Evolutionary conservation across 2,329 filamentous ascomycete species (phyloP).

Genomic region (Leptoxyphium fumago): DNA sequence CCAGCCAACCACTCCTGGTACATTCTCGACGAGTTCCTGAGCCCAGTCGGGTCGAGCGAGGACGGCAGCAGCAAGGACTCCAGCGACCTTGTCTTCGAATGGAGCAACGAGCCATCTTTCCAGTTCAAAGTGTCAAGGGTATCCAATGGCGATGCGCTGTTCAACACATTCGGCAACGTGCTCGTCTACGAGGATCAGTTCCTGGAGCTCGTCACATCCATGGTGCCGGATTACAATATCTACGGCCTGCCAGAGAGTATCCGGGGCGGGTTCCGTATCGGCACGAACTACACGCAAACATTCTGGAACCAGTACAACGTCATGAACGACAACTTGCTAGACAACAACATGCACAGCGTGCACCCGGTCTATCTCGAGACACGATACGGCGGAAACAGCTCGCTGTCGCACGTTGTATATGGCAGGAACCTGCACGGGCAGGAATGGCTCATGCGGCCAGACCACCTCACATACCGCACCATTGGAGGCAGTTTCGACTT

Average conservation of each 20-base stretch:
- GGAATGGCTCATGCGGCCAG: slow-evolving; percentile 16
- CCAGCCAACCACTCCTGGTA: slow-evolving; percentile 13
- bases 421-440: slow-evolving; percentile 20
- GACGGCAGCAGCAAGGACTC: slow-evolving; percentile 6
- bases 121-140: slow-evolving; percentile 15
- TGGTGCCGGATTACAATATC: slow-evolving; percentile 17
- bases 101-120: slow-evolving; percentile 16
- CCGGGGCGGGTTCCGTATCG: slow-evolving; percentile 14
- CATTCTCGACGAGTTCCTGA: slow-evolving; percentile 16
- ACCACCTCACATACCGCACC: slow-evolving; percentile 16
- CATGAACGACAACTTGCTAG: slow-evolving; percentile 11
- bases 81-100: slow-evolving; percentile 16
- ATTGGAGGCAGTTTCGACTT: slow-evolving; percentile 17
- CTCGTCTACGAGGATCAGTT: slow-evolving; percentile 21
- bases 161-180: slow-evolving; percentile 16
- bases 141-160: slow-evolving; percentile 14
- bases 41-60: not conserved
- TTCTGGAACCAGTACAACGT: slow-evolving; percentile 40
- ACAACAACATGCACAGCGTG: slow-evolving; percentile 17
- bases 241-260: slow-evolving; percentile 19
- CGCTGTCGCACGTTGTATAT: slow-evolving; percentile 17
- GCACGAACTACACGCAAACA: slow-evolving; percentile 18
- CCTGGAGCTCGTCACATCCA: slow-evolving; percentile 15
- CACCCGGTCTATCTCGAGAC: slow-evolving; percentile 21
- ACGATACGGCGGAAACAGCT: slow-evolving; percentile 11